Base-by-base conservation (phyloP, 2,329 filamentous ascomycete species). In the Sclerotinia subarctica region DNA sequence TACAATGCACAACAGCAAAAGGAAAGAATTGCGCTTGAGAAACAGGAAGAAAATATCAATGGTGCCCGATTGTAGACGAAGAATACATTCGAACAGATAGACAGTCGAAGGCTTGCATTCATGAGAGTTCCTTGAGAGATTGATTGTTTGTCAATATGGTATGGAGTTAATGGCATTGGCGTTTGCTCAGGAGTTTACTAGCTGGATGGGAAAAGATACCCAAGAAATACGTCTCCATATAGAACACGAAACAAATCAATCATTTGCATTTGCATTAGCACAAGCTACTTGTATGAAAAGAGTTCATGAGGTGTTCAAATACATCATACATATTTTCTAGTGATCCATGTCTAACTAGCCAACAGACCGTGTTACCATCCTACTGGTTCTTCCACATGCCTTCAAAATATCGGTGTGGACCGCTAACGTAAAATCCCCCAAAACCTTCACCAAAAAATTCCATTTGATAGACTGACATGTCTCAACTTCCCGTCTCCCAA, bases 1-100 rank as follows among this genome's bases (percentile, higher is more conserved):
- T 78, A 81, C 62, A 80, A 83, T 75, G 81, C 81, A 56, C 74
- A 74, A 65, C 56, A 69, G 57, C 69, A 70, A 54, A 44, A 71
- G 59, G 75, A 77, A 67, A 73, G 70, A 58, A 67, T 70, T n/a
- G 72, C 73, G 11, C 56, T 72, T 52, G 69, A 72, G 32, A 64
- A 69, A 29, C 59, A 51, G 32, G 32, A 64, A 67, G 47, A 24
- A 26, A 60, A 21, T 32, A 29, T 24, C n/a, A 17, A 49, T 49
- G 29, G 32, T 42, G 38, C 38, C 13, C 13, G 15, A 42, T 42
- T 42, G 15, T 42, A 42, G 38, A 42, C 13, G 15, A 42, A 4
- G 13, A 0, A 17, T 17, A 42, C 15, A 42, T 5, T 42, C 38
- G 13, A 17, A 42, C n/a, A 21, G 6, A 11, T 24, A 13, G 32